Evolutionary conservation across 2,329 filamentous ascomycete genomes (phyloP), one percentile per base, ranked within the genome.

Genomic region (Monilinia polystroma): DNA sequence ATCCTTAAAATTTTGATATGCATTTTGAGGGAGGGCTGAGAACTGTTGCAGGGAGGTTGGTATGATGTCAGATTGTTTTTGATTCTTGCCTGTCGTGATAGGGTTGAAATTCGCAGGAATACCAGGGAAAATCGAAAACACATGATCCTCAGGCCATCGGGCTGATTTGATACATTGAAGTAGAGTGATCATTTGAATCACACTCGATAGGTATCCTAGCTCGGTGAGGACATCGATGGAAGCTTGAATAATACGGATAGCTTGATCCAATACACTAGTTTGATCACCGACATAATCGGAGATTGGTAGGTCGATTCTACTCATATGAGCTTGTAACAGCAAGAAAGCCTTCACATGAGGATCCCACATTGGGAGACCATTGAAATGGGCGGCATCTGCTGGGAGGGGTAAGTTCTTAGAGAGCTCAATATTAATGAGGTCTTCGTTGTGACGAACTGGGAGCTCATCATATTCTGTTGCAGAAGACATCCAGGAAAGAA

Each of bases 381-480:
- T 85, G 0, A 76, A 76, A 8, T 72, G 70, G 6, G 72, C 69
- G 18, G 64, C 64, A 1, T 62, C 58, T 23, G 72, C 72, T 56
- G 83, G 79, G 68, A 85, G 83, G 0, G 93, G 91, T 0, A 99
- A 81, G 69, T 93, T 92, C 67, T 88, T 86, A 8, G 93, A 92
- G 4, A 99, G 83, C 72, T 97, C 92, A 4, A 87, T 91, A 76
- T 99, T 99, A 82, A 99, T 93, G 55, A 99, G 86, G 76, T 99
- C 96, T 80, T 99, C 95, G 76, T 99, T 99, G 80, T 99, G 95
- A 7, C 95, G 92, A 32, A 99, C 95, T 0, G 95, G 95, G 0
- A 99, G 87, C 79, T 99, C 96, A 76, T 99, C 93, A 78, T 98
- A 99, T 81, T 99, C 95, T 2, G 90, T 92, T 1, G 96, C 95